Conservation (phyloP, 441 rosid species). For the Mallotus repandus region DNA sequence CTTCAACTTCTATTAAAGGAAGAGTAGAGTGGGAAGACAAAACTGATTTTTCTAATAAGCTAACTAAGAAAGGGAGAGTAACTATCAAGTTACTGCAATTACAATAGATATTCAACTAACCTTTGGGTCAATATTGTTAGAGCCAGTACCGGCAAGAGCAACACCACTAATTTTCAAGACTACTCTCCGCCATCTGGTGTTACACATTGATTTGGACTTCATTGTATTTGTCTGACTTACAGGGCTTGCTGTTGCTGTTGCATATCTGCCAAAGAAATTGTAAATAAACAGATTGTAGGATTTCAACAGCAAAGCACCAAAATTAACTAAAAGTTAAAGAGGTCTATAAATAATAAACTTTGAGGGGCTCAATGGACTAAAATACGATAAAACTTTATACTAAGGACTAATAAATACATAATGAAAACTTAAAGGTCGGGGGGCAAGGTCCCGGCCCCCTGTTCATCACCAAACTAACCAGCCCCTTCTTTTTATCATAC, state of each 20-base stretch:
- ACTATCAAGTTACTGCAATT: not conserved
- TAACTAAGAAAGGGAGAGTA: not conserved
- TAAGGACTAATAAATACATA: too few relatives aligned
- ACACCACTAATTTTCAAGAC: slow-evolving; percentile 81
- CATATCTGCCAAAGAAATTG: slow-evolving; percentile 37
- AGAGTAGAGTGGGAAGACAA: not conserved
- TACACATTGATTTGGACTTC: slow-evolving; percentile 47
- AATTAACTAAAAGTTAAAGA: not conserved
- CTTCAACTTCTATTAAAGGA: slow-evolving; percentile 2
- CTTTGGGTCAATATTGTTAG: slow-evolving; percentile 75
- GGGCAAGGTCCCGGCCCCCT: too few relatives aligned
- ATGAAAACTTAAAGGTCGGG: too few relatives aligned
- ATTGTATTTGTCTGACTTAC: slow-evolving; percentile 41
- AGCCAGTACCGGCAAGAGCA: slow-evolving; percentile 67
- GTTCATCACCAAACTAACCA: not conserved
- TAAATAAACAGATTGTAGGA: not conserved
- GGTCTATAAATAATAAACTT: not conserved
- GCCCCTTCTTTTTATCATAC: not conserved
- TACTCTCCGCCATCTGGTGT: slow-evolving; percentile 81
- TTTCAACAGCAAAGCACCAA: not conserved
- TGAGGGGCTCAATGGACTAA: too few relatives aligned
- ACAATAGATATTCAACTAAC: slow-evolving; percentile 26
- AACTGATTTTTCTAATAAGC: not conserved
- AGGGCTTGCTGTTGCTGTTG: slow-evolving; percentile 37
- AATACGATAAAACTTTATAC: too few relatives aligned